Evolutionary conservation across 1,284 basidiomycete genomes (phyloP), one percentile per base, ranked within the genome.

Genomic region (Rugosomyces carneus): DNA sequence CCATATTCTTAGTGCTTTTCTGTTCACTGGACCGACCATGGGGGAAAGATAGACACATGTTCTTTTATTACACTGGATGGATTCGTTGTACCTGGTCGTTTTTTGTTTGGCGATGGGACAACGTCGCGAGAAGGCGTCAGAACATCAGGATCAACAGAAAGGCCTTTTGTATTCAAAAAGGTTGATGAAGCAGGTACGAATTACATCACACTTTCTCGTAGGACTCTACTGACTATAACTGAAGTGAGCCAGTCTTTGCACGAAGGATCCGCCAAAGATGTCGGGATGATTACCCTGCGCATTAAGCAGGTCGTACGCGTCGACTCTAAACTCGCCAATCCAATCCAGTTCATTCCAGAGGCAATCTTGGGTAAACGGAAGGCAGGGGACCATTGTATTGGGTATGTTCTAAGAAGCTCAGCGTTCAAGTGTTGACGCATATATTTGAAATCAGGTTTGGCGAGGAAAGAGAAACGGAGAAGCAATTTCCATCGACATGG

Each of bases 31-130:
- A 65, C 63, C 26, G 81, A 84, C 53, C 64, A 73, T 45, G 79
- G 74, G n/a, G 67, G 73, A 27, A 57, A 60, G 20, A 57, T 75
- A 2, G 68, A 75, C 46, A 75, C 76, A 4, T 80, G 77, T 47
- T 64, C 71, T 0, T 84, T 72, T 54, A 77, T 85, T 11, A 66
- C 67, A 19, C 59, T 84, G 3, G 82, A 84, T 54, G 81, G 81
- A 0, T 67, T 72, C 44, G 59, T 68, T 5, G 76, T 78, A 4
- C 75, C 81, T 0, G 81, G 81, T 3, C 65, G 74, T 11, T 84
- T 82, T 53, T 59, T 83, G 3, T 69, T 64, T 37, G 81, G 81
- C 10, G 45, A 57, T n/a, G 81, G 80, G 0, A 61, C 67, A 37
- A 60, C 78, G 29, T 67, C 55, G 23, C 68, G 80, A 20, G 54